These are phyloP conservation scores for Paramecium pentaurelia DNA, from an alignment of 73 alveolate species.

Conservation along the genomic window DNA sequence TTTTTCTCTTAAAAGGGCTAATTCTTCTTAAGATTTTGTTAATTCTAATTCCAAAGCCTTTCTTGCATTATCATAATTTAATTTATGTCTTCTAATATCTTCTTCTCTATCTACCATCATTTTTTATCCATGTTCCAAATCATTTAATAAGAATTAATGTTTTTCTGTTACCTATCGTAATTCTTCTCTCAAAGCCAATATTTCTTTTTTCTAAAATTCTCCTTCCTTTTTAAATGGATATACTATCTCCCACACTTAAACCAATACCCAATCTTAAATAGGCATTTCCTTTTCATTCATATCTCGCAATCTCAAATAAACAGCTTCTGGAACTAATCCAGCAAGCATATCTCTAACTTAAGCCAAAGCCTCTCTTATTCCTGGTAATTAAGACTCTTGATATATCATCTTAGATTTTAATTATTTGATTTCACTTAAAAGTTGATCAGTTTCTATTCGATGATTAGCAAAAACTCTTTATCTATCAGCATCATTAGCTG, in stretches of 20 bases:
- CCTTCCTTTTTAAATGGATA: constrained; percentile 61
- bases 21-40: constrained; percentile 41
- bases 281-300: constrained; percentile 64
- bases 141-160: constrained; percentile 48
- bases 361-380: constrained; percentile 57
- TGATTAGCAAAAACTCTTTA: constrained; percentile 6
- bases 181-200: constrained; percentile 58
- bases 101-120: constrained; percentile 57
- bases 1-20: constrained; percentile 58
- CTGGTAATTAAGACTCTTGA: constrained; percentile 48
- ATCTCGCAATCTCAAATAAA: constrained; percentile 52
- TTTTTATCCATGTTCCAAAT: constrained; percentile 59
- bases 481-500: constrained; percentile 51
- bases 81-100: constrained; percentile 65
- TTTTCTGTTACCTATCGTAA: constrained; percentile 48
- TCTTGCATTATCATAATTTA: constrained; percentile 58
- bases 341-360: constrained; percentile 63
- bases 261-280: constrained; percentile 63
- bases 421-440: constrained; percentile 54
- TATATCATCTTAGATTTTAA: constrained; percentile 20
- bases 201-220: constrained; percentile 62
- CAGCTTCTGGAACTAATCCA: constrained; percentile 63
- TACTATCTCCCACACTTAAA: constrained; percentile 65
- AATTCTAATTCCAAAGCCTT: constrained; percentile 56
- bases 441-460: constrained; percentile 51